phyloP scores from a whole-genome alignment of 2,329 filamentous ascomycete genomes.

The Ascochyta lentis region DNA sequence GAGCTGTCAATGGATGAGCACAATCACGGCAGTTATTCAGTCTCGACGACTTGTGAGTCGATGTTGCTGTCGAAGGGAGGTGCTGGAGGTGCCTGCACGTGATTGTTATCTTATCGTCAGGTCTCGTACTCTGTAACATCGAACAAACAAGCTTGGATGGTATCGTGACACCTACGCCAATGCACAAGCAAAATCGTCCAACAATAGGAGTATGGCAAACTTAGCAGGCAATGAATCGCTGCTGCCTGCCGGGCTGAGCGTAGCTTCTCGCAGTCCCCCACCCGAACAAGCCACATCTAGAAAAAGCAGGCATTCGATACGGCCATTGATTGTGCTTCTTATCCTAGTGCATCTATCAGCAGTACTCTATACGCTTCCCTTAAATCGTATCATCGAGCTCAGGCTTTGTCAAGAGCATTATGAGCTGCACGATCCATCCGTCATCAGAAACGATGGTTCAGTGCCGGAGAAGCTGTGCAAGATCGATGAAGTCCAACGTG shows the following conservation, averaged over 20 bases:
- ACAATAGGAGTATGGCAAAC: background rate
- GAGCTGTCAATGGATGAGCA: constrained; percentile 1
- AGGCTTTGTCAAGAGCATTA: constrained; percentile 60
- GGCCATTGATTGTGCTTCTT: constrained; percentile 41
- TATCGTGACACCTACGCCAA: background rate
- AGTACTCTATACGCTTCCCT: constrained; percentile 45
- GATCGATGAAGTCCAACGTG: constrained; percentile 58
- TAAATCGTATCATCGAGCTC: constrained; percentile 47
- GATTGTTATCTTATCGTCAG: constrained; percentile 12
- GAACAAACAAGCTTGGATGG: background rate
- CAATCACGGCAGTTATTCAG: background rate
- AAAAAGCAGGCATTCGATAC: constrained; percentile 25
- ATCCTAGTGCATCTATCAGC: constrained; percentile 43
- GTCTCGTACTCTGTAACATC: background rate
- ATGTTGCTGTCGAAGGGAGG: background rate
- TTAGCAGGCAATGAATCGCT: background rate
- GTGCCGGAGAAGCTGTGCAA: constrained; percentile 63
- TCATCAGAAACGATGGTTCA: constrained; percentile 45
- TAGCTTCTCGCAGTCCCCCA: constrained; percentile 14
- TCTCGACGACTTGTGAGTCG: background rate
- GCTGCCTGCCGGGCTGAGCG: background rate
- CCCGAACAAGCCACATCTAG: background rate
- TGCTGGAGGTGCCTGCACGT: background rate
- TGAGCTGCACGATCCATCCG: constrained; percentile 47
- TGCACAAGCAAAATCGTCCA: background rate